These are phyloP conservation scores for Dysphania ambrosioides DNA, from an alignment of 148 eudicot genomes.

Conservation along the genomic window DNA sequence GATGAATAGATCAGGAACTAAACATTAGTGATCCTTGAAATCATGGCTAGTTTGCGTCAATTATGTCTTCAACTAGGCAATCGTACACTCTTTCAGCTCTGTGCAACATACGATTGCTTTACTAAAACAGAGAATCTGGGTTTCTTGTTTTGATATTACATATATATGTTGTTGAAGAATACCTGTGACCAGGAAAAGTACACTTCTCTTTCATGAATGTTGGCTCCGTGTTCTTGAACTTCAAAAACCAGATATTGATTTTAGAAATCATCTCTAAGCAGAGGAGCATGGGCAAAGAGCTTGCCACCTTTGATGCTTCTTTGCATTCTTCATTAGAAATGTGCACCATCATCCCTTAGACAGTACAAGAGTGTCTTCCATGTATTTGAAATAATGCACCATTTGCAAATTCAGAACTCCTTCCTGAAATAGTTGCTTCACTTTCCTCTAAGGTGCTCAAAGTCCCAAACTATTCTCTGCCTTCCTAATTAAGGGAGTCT, in stretches of 20 bases:
- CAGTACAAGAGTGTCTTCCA: constrained; percentile 14
- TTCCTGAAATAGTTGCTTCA: not conserved
- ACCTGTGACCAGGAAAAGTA: constrained; percentile 30
- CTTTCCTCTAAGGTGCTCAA: too few relatives aligned
- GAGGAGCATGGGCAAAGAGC: constrained; percentile 23
- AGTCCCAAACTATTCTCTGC: too few relatives aligned
- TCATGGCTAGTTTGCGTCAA: constrained; percentile 23
- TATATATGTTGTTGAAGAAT: not conserved
- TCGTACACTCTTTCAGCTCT: constrained; percentile 32
- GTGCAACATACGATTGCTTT: constrained; percentile 5
- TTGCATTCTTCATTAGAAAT: constrained; percentile 17
- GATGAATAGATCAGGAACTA: constrained; percentile 31
- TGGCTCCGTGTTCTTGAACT: constrained; percentile 22
- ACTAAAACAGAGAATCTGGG: not conserved
- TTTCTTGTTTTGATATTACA: not conserved
- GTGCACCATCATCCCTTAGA: constrained; percentile 20
- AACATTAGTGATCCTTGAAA: constrained; percentile 15
- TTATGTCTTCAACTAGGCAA: constrained; percentile 27
- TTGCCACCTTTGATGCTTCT: constrained; percentile 20
- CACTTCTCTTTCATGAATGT: constrained; percentile 15
- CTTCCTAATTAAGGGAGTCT: not conserved
- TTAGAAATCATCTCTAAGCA: constrained; percentile 23
- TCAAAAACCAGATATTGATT: constrained; percentile 27
- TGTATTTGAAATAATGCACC: constrained; percentile 18
- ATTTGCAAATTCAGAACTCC: not conserved